Evolutionary conservation across 257 asterid genomes (phyloP).

Genomic region (Solanum peruvianum): DNA sequence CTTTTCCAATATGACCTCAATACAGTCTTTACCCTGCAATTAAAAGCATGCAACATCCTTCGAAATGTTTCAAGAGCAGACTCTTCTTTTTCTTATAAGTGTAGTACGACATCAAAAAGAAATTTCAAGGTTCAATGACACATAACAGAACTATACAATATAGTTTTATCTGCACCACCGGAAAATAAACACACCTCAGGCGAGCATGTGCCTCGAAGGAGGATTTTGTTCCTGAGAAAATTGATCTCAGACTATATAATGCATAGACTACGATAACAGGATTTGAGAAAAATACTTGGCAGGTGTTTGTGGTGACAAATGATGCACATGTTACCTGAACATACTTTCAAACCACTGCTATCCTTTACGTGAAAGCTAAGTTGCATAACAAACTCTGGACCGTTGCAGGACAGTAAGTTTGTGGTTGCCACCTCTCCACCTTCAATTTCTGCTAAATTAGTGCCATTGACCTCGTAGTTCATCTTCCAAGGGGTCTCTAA

Average conservation of each 20-base stretch:
- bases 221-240: constrained; percentile 22
- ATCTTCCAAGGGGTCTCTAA: no score
- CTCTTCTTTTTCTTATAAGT: neutral
- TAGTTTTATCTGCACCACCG: constrained; percentile 31
- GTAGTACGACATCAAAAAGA: neutral
- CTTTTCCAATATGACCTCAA: constrained; percentile 27
- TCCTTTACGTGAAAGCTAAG: constrained; percentile 17
- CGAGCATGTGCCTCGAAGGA: constrained; percentile 56
- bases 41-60: constrained; percentile 2
- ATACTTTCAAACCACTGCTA: constrained; percentile 2
- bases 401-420: constrained; percentile 49
- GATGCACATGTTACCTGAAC: constrained; percentile 20
- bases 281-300: neutral
- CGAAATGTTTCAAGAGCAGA: neutral
- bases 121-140: neutral
- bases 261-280: neutral
- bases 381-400: constrained; percentile 44
- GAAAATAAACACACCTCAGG: constrained; percentile 59
- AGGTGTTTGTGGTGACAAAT: neutral
- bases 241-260: neutral
- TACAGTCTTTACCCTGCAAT: constrained; percentile 57
- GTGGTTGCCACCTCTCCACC: constrained; percentile 67
- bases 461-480: constrained; percentile 13
- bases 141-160: constrained; percentile 1
- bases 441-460: constrained; percentile 33